These are phyloP conservation scores for Xylariales sp. DNA, from an alignment of 2,329 filamentous ascomycete genomes.

Conservation along the genomic window DNA sequence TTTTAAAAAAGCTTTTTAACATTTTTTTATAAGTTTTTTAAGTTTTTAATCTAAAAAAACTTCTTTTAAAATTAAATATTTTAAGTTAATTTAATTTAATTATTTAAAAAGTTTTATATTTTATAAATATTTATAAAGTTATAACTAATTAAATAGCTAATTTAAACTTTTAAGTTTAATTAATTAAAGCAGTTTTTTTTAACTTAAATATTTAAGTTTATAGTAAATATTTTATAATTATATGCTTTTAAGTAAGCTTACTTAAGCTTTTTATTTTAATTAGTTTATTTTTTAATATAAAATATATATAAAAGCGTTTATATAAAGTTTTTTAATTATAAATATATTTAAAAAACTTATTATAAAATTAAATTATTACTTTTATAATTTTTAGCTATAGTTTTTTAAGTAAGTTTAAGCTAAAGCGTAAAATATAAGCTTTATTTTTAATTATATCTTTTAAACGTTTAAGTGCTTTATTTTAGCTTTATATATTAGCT, in stretches of 20 bases:
- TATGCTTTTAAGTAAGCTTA: neutral
- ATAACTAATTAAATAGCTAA: too few species aligned
- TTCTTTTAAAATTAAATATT: neutral
- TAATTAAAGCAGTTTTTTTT: neutral
- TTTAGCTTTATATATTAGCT: constrained; percentile 2
- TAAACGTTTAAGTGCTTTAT: neutral
- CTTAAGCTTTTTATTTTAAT: neutral
- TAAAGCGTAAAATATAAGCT: too few species aligned
- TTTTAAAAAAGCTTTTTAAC: too few species aligned
- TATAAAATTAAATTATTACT: neutral
- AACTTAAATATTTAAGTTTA: neutral
- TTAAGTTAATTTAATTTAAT: neutral
- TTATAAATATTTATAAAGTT: too few species aligned
- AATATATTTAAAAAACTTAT: neutral
- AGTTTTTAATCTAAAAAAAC: neutral
- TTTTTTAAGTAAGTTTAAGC: too few species aligned
- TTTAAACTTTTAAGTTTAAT: neutral
- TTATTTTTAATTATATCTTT: neutral
- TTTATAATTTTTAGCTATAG: neutral
- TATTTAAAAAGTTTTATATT: neutral
- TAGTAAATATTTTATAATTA: neutral
- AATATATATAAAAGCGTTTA: neutral
- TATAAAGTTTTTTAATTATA: neutral
- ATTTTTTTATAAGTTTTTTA: too few species aligned
- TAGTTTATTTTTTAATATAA: constrained; percentile 1